These are phyloP conservation scores for Penicillium sp. DNA, from an alignment of 2,329 filamentous ascomycete genomes.

Conservation along the genomic window DNA sequence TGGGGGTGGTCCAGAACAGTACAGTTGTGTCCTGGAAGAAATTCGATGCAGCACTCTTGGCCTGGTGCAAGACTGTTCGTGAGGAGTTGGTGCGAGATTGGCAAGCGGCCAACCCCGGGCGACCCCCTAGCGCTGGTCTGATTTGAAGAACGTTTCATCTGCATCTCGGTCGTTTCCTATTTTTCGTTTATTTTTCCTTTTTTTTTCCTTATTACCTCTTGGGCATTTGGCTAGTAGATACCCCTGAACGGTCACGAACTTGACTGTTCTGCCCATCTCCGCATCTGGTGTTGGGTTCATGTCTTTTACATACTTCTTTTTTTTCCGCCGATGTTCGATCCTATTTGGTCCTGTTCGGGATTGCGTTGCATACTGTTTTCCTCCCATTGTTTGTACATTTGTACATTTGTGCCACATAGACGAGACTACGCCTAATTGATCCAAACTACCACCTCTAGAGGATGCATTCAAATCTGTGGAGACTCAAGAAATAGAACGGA, in stretches of 20 bases:
- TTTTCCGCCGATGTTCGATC: conserved; percentile 3
- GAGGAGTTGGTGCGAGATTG: conserved; percentile 81
- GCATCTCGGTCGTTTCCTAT: conserved; percentile 19
- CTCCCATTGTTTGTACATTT: neutral
- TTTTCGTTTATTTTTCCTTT: conserved; percentile 18
- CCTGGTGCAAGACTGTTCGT: conserved; percentile 82
- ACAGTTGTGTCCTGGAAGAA: conserved; percentile 71
- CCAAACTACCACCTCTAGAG: neutral
- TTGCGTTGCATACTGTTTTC: conserved; percentile 17
- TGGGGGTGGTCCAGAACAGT: conserved; percentile 79
- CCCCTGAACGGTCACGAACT: conserved; percentile 29
- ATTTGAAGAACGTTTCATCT: conserved; percentile 21
- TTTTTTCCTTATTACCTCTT: conserved; percentile 30
- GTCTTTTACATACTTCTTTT: conserved; percentile 13
- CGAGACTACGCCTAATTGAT: conserved; percentile 11
- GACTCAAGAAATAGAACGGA: neutral
- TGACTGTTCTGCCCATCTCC: conserved; percentile 22
- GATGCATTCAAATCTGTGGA: conserved; percentile 1
- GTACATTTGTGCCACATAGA: conserved; percentile 3
- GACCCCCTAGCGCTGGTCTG: conserved; percentile 28
- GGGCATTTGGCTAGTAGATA: conserved; percentile 34
- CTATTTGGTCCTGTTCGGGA: conserved; percentile 20
- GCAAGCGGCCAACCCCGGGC: conserved; percentile 45
- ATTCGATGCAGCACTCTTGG: conserved; percentile 80
- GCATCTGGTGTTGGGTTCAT: conserved; percentile 18